A percentile compares a stretch with the other conserved stretches of the same genome.
Evolutionary conservation across 768 basidiomycete genomes (phyloP).

Genomic region (Collybia sordida): DNA sequence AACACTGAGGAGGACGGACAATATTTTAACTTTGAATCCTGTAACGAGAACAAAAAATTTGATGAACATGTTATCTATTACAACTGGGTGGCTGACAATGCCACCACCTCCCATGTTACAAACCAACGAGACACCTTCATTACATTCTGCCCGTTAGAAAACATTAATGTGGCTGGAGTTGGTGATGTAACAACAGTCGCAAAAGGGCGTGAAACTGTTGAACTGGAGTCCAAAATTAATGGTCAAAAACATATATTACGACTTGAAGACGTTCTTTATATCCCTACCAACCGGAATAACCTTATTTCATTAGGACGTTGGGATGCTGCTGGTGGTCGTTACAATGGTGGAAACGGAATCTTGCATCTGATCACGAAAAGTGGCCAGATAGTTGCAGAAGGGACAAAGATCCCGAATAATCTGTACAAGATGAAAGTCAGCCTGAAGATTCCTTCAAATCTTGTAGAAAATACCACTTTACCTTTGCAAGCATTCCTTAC

Average conservation of each 20-base stretch:
- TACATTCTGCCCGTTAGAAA: not conserved
- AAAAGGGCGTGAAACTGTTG: not conserved
- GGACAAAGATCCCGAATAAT: not conserved
- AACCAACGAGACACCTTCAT: not conserved
- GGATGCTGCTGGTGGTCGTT: conserved; percentile 5
- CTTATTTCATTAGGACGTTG: conserved; percentile 7
- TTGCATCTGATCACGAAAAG: not conserved
- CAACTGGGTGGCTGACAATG: conserved; percentile 7
- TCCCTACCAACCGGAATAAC: conserved; percentile 1
- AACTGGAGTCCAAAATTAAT: not conserved
- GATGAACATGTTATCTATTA: conserved; percentile 3
- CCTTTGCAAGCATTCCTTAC: not conserved
- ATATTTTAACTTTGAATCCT: not conserved
- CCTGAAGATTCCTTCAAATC: not conserved
- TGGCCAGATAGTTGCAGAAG: not conserved
- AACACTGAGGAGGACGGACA: not conserved
- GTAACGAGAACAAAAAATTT: not conserved
- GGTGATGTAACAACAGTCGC: not conserved
- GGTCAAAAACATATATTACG: not conserved
- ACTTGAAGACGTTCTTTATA: not conserved
- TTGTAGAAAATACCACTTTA: not conserved
- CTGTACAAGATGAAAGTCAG: conserved; percentile 2
- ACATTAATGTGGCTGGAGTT: not conserved
- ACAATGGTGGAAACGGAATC: not conserved
- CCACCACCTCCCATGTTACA: not conserved